Conservation (phyloP, 106 monocot species). For the Dendrobium nobile region DNA sequence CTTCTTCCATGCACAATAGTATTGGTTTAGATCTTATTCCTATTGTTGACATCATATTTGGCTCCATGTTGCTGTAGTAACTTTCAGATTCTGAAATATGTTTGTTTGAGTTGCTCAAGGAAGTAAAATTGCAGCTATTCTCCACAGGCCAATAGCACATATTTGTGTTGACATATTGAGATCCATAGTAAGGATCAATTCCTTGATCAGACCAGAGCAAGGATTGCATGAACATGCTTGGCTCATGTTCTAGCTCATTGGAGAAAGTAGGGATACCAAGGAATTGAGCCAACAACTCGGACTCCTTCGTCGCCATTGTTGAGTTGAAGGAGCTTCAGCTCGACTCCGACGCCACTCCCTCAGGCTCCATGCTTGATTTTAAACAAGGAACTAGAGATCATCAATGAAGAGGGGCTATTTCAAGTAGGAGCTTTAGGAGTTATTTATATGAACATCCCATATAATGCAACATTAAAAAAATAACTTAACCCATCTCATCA, state of each 20-base stretch:
- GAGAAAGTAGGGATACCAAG: conserved; percentile 14
- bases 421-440: not conserved
- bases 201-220: conserved; percentile 30
- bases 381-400: not conserved
- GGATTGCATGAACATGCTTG: conserved; percentile 11
- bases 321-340: conserved; percentile 26
- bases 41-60: conserved; percentile 4
- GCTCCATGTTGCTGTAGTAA: conserved; percentile 9
- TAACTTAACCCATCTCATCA: not conserved
- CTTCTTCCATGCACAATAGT: not conserved
- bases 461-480: not conserved
- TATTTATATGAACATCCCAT: conserved; percentile 3
- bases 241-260: conserved; percentile 15
- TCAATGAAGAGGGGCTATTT: not conserved
- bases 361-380: conserved; percentile 10
- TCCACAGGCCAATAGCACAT: conserved; percentile 24
- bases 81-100: conserved; percentile 8
- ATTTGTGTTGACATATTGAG: conserved; percentile 3
- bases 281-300: conserved; percentile 37
- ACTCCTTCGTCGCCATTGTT: conserved; percentile 19
- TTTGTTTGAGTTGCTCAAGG: not conserved
- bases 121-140: not conserved
- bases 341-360: conserved; percentile 16
- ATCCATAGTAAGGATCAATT: conserved; percentile 12
- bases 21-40: conserved; percentile 4